Conservation (phyloP, 768 basidiomycete genomes). For the Tephrocybe sp. region DNA sequence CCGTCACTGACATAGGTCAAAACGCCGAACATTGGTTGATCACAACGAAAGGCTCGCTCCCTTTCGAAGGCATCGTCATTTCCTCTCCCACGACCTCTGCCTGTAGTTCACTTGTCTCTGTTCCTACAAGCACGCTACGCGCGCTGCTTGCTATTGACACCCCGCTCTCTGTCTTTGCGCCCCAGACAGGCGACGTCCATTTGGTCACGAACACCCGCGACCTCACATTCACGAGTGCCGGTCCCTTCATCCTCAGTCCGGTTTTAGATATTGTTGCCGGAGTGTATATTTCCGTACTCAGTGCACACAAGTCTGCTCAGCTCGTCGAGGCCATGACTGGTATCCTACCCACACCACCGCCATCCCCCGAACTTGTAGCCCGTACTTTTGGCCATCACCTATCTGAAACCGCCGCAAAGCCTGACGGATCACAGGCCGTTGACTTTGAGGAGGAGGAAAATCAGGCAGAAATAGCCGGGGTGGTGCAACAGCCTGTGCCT, state of each 20-base stretch:
- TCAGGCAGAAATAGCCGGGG: too few relatives aligned
- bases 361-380: slow-evolving; percentile 31
- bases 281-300: slow-evolving; percentile 33
- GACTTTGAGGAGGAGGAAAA: too few relatives aligned
- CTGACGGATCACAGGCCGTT: too few relatives aligned
- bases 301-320: slow-evolving; percentile 23
- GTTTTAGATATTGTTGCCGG: slow-evolving; percentile 22
- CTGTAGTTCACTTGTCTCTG: not conserved
- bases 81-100: not conserved
- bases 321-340: slow-evolving; percentile 8
- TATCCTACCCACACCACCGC: slow-evolving; percentile 37
- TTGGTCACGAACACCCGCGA: slow-evolving; percentile 14
- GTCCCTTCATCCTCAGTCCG: slow-evolving; percentile 26
- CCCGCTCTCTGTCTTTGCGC: slow-evolving; percentile 20
- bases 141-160: slow-evolving; percentile 4
- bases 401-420: not conserved
- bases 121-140: slow-evolving; percentile 8
- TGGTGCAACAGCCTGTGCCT: too few relatives aligned
- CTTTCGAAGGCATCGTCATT: slow-evolving; percentile 10
- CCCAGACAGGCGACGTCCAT: slow-evolving; percentile 5
- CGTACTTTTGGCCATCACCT: not conserved
- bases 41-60: slow-evolving; percentile 6
- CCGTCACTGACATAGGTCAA: not conserved
- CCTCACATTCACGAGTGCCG: slow-evolving; percentile 1
- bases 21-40: not conserved